phyloP scores from a whole-genome alignment of 2,329 filamentous ascomycete genomes.

The Hypoxylon sp. region DNA sequence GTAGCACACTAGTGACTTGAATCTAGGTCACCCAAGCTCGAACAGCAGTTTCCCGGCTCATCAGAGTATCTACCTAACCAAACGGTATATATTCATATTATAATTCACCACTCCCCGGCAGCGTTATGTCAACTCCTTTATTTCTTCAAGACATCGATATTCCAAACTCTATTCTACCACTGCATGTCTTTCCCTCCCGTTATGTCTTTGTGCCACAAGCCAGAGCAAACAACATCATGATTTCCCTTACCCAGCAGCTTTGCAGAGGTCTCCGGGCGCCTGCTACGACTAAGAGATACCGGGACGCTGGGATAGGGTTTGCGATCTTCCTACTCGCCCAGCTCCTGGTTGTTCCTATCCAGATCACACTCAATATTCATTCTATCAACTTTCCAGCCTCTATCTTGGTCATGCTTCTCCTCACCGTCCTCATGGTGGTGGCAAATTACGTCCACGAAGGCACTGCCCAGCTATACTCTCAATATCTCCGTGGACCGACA shows the following conservation, averaged over 20 bases:
- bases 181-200: slow-evolving; percentile 44
- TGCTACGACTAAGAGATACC: slow-evolving; percentile 43
- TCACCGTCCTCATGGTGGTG: slow-evolving; percentile 42
- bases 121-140: slow-evolving; percentile 39
- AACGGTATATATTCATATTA: slow-evolving; percentile 44
- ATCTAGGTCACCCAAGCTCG: slow-evolving; percentile 17
- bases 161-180: slow-evolving; percentile 19
- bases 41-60: slow-evolving; percentile 12
- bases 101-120: slow-evolving; percentile 22
- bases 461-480: slow-evolving; percentile 43
- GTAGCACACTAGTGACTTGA: slow-evolving; percentile 21
- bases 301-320: slow-evolving; percentile 47
- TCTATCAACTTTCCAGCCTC: slow-evolving; percentile 51
- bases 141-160: slow-evolving; percentile 43
- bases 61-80: slow-evolving; percentile 30
- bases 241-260: slow-evolving; percentile 42
- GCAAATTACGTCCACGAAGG: slow-evolving; percentile 42
- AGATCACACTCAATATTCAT: slow-evolving; percentile 45
- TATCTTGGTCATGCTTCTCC: slow-evolving; percentile 49
- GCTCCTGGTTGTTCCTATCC: slow-evolving; percentile 47
- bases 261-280: slow-evolving; percentile 45
- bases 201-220: slow-evolving; percentile 36
- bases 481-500: slow-evolving; percentile 48
- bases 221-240: slow-evolving; percentile 38
- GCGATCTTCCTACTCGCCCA: slow-evolving; percentile 45